Conservation (phyloP, 108 stramenopile genomes). For the Mediolabrus comicus region DNA sequence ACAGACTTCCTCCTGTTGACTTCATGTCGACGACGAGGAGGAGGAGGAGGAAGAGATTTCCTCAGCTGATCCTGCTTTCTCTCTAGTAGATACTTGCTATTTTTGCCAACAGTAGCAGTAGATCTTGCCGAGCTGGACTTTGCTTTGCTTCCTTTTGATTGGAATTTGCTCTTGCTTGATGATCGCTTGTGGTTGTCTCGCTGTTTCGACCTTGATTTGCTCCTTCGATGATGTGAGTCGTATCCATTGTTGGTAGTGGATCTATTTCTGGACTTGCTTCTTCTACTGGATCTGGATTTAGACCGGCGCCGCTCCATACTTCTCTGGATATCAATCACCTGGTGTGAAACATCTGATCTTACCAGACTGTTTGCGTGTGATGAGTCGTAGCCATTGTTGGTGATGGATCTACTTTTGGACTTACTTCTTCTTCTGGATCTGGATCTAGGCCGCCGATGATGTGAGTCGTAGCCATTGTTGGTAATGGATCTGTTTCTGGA, state of each 20-base stretch:
- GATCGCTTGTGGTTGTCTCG: no score
- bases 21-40: no score
- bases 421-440: neutral
- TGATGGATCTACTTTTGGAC: neutral
- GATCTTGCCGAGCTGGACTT: slow-evolving; percentile 9
- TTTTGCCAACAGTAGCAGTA: neutral
- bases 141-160: neutral
- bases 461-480: neutral
- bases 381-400: neutral
- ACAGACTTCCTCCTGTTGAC: no score
- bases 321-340: no score
- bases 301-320: no score
- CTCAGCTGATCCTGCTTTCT: no score
- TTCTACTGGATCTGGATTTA: slow-evolving; percentile 18
- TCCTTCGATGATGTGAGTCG: neutral
- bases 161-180: neutral
- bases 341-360: no score
- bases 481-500: neutral
- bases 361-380: no score
- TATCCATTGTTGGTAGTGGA: neutral
- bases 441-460: neutral
- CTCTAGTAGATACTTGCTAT: no score
- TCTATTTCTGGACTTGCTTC: neutral
- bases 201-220: slow-evolving; percentile 7
- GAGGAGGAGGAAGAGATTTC: no score